Percentiles rank a stretch among this genome's conserved stretches.
Conservation (phyloP, 2,329 filamentous ascomycete genomes). For the Moelleriella libera region DNA sequence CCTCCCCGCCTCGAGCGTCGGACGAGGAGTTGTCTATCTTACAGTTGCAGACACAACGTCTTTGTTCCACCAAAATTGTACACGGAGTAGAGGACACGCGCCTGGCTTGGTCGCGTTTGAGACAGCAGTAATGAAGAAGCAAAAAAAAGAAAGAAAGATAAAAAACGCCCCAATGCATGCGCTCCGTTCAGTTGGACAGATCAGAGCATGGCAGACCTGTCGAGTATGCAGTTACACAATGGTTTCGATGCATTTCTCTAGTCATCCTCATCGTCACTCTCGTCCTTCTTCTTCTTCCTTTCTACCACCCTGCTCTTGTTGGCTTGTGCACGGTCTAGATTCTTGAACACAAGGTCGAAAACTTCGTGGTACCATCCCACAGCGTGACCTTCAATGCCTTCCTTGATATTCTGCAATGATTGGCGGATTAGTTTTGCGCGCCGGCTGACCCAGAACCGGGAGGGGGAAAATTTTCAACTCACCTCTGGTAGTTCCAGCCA, state of each 20-base stretch:
- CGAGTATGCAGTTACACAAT: conserved; percentile 1
- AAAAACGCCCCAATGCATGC: background rate
- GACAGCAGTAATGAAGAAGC: background rate
- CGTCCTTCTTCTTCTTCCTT: conserved; percentile 31
- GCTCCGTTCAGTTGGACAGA: background rate
- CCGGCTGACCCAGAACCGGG: conserved; percentile 1
- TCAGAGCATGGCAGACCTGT: background rate
- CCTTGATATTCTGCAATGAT: conserved; percentile 75
- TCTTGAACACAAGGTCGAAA: conserved; percentile 79
- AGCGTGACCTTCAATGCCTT: conserved; percentile 81
- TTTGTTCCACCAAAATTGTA: background rate
- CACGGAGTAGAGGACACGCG: background rate
- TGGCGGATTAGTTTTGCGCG: background rate
- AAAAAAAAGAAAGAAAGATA: background rate
- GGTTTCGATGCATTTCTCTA: conserved; percentile 7
- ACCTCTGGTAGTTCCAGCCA: conserved; percentile 96
- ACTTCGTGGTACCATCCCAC: conserved; percentile 92
- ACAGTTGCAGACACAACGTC: background rate
- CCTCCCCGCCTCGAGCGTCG: too few relatives aligned
- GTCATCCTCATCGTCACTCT: conserved; percentile 16
- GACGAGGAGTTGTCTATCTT: background rate
- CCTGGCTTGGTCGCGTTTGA: background rate
- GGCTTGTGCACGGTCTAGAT: conserved; percentile 58
- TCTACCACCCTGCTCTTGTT: conserved; percentile 57
- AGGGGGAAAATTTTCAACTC: conserved; percentile 23